phyloP scores from a whole-genome alignment of 495 filamentous ascomycete species.

The Penicillium chermesinum region DNA sequence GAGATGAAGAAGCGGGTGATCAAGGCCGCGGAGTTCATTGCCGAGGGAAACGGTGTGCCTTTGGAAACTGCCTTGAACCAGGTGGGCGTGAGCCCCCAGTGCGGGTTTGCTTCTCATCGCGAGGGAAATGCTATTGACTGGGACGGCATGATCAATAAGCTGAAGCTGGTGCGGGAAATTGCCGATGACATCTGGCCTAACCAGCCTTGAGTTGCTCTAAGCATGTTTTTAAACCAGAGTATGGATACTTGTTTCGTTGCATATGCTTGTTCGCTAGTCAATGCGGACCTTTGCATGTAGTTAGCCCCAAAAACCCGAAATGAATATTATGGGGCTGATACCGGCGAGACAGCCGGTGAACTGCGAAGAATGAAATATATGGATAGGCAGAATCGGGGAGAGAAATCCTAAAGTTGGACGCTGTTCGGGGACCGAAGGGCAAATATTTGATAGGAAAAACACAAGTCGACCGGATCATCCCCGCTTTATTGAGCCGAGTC shows the following conservation, averaged over 20 bases:
- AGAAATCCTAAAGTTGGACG: no score
- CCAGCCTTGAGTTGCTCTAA: slow-evolving; percentile 36
- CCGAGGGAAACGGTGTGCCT: slow-evolving; percentile 58
- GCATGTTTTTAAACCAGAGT: slow-evolving; percentile 5
- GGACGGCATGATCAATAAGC: slow-evolving; percentile 66
- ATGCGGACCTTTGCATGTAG: neutral
- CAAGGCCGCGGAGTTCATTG: slow-evolving; percentile 66
- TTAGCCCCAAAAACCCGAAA: neutral
- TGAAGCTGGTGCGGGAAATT: slow-evolving; percentile 61
- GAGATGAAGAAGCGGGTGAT: slow-evolving; percentile 64
- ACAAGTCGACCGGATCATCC: neutral
- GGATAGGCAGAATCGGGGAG: no score
- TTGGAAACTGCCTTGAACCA: slow-evolving; percentile 63
- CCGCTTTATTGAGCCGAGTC: neutral
- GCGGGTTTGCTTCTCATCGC: slow-evolving; percentile 71
- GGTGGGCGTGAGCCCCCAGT: slow-evolving; percentile 70
- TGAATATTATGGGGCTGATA: no score
- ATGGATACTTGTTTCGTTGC: slow-evolving; percentile 12
- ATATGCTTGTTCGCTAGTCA: slow-evolving; percentile 9
- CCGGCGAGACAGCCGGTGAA: no score
- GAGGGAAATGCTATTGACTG: slow-evolving; percentile 60
- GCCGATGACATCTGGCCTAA: slow-evolving; percentile 69
- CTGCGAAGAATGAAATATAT: no score
- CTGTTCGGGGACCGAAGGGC: neutral
- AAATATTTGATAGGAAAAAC: neutral